Conservation (phyloP, 345 rosid species). For the Alliaria petiolata region DNA sequence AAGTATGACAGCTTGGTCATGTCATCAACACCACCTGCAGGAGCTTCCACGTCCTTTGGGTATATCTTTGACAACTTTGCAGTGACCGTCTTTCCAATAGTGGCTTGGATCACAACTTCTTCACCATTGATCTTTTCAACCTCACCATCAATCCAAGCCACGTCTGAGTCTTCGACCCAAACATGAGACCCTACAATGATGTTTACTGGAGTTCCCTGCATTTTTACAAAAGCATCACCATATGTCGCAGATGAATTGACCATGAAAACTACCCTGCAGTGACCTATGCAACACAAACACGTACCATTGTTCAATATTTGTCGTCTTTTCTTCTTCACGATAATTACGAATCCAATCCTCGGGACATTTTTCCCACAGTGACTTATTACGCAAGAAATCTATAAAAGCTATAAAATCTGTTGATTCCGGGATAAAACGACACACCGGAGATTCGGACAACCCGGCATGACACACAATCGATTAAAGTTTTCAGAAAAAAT, state of each 20-base stretch:
- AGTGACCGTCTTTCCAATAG: slow-evolving; percentile 66
- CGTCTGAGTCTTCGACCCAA: slow-evolving; percentile 74
- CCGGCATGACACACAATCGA: slow-evolving; percentile 4
- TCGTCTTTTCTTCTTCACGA: slow-evolving; percentile 19
- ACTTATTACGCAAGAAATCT: slow-evolving; percentile 23
- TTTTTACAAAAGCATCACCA: background rate
- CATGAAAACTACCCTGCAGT: too few species aligned
- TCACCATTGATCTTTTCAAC: slow-evolving; percentile 65
- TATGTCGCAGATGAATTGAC: background rate
- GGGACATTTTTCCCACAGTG: background rate
- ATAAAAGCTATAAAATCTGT: slow-evolving; percentile 3
- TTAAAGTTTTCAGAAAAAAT: background rate
- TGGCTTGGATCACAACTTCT: slow-evolving; percentile 46
- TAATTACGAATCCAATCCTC: background rate
- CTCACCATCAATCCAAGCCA: slow-evolving; percentile 79
- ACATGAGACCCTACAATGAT: slow-evolving; percentile 87
- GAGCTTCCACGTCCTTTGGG: slow-evolving; percentile 91
- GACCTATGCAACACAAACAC: background rate
- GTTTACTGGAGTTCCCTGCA: slow-evolving; percentile 81
- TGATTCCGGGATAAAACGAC: background rate
- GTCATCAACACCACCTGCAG: slow-evolving; percentile 91
- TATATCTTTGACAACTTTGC: slow-evolving; percentile 63
- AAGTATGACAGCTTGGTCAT: slow-evolving; percentile 93
- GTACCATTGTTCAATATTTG: slow-evolving; percentile 46
- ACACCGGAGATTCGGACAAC: background rate